Evolutionary conservation across 2,329 filamentous ascomycete species (phyloP), one percentile per base, ranked within the genome.

Genomic region (Elsinoe perseae): DNA sequence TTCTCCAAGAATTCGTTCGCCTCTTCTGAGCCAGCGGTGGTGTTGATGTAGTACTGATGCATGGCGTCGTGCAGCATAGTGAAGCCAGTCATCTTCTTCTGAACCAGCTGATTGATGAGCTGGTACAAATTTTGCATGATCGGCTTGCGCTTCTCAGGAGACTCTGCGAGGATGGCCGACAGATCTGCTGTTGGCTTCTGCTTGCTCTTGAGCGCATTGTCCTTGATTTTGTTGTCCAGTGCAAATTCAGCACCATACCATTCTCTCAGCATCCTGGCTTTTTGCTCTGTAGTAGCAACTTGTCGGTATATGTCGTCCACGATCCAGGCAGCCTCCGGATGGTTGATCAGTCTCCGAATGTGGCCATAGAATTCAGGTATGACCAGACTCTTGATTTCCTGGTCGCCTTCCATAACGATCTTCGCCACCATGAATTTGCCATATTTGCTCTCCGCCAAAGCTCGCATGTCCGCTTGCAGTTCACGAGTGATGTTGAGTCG

Each of bases 41-140:
- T 83, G 65, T 87, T 92, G 54, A 89, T 75, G 73, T 92, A 96
- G 72, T 96, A 98, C 69, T 98, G 92, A 58, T 96, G 77, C 91
- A 98, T 95, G 50, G 93, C 93, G 66, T 97, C 93, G 71, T 98
- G 95, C 18, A 98, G 81, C 80, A 98, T 95, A 1, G 92, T 97
- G 73, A 98, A 97, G 8, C 89, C 92, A 0, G 89, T 95, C 74
- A 93, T 85, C 74, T 93, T 93, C 81, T 98, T 98, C 73, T 98
- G 91, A 48, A 97, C 81, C 40, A 98, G 80, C 60, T 86, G 83
- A 72, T 96, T 95, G 76, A 95, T 93, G 73, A 95, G 81, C 63
- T 89, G 86, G 61, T 85, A 80, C 56, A 97, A 77, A 67, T 87
- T 87, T 68, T 86, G 86, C 84, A 97, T 87, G 62, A 96, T 91